Evolutionary conservation across 352 stramenopile genomes (phyloP).

Genomic region (Phytophthora sp.): DNA sequence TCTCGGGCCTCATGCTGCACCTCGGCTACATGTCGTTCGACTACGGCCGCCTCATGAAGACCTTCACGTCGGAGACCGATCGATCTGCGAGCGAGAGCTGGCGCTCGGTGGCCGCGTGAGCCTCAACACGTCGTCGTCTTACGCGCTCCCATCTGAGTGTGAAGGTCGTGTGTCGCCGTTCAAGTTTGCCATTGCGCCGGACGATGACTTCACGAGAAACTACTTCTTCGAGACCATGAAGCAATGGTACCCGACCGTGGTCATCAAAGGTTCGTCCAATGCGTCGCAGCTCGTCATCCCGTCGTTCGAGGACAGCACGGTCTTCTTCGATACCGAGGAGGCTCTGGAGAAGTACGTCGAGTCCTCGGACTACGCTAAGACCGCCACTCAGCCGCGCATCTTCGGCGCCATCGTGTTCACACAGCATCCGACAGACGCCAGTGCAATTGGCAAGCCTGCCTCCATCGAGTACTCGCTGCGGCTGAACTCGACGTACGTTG

Average conservation of each 20-base stretch:
- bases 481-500: slow-evolving; percentile 36
- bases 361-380: slow-evolving; percentile 35
- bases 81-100: slow-evolving; percentile 29
- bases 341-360: slow-evolving; percentile 46
- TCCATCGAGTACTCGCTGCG: slow-evolving; percentile 49
- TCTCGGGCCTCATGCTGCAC: slow-evolving; percentile 65
- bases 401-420: slow-evolving; percentile 56
- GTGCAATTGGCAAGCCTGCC: slow-evolving; percentile 24
- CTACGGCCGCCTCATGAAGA: slow-evolving; percentile 35
- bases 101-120: slow-evolving; percentile 19
- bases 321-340: slow-evolving; percentile 44
- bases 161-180: slow-evolving; percentile 53
- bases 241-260: slow-evolving; percentile 48
- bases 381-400: slow-evolving; percentile 37
- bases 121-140: slow-evolving; percentile 30
- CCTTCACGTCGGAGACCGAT: slow-evolving; percentile 35
- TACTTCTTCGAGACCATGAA: slow-evolving; percentile 49
- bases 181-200: slow-evolving; percentile 53
- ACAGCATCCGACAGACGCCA: slow-evolving; percentile 16
- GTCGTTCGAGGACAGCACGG: slow-evolving; percentile 41
- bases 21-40: slow-evolving; percentile 39
- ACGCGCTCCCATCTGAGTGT: slow-evolving; percentile 34
- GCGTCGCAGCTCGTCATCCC: slow-evolving; percentile 30
- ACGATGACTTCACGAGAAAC: slow-evolving; percentile 43
- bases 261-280: slow-evolving; percentile 18